A percentile compares a stretch with the other conserved stretches of the same genome.
phyloP scores from a whole-genome alignment of 2,329 filamentous ascomycete species.

The Aphanocladium album region DNA sequence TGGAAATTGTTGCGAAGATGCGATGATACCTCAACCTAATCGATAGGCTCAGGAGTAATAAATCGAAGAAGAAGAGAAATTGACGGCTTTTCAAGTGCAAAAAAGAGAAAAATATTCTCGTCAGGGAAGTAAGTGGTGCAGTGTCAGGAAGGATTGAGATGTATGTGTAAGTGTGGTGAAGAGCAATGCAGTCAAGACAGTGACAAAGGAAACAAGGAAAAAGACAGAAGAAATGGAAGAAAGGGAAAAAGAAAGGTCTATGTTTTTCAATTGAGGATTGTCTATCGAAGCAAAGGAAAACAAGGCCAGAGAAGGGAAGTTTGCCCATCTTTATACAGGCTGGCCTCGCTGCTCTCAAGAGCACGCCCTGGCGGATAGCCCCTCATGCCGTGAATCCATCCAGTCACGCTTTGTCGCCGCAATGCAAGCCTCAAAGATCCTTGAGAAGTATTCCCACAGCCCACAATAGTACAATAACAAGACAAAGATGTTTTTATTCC shows the following conservation, averaged over 20 bases:
- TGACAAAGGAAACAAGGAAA: constrained; percentile 21
- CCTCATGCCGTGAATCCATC: background rate
- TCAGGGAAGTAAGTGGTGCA: background rate
- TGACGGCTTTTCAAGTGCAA: background rate
- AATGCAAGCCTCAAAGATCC: background rate
- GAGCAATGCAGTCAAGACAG: background rate
- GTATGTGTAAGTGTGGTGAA: constrained; percentile 3
- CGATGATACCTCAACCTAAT: background rate
- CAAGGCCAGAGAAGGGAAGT: background rate
- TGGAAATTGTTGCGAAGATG: constrained; percentile 27
- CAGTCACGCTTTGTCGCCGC: background rate
- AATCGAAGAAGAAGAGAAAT: background rate
- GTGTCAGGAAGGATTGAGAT: background rate
- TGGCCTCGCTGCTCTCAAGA: background rate
- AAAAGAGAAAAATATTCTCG: background rate
- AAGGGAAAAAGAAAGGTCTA: constrained; percentile 20
- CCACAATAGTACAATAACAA: constrained; percentile 9
- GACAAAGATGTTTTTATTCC: constrained; percentile 4
- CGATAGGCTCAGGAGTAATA: background rate
- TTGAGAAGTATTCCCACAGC: background rate
- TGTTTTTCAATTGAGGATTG: background rate
- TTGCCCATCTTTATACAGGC: constrained; percentile 4
- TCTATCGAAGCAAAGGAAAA: background rate
- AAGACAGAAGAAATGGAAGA: constrained; percentile 22
- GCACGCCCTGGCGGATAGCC: background rate